Evolutionary conservation across 441 rosid genomes (phyloP).

Genomic region (Pelargonium fulgidum): DNA sequence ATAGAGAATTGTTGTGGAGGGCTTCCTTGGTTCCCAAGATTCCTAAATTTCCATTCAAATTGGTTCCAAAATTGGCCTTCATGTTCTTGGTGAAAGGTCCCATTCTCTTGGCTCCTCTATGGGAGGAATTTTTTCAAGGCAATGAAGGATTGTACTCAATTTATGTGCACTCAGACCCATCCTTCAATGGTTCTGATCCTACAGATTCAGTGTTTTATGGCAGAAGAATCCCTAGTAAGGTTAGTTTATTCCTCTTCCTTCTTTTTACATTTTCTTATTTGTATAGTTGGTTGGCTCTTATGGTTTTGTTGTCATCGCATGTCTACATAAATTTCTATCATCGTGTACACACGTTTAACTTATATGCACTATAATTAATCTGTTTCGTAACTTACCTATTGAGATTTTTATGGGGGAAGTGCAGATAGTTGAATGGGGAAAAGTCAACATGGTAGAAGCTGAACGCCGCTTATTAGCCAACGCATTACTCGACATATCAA

Average conservation of each 20-base stretch:
- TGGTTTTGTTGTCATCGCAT: no score
- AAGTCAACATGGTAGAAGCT: constrained; percentile 51
- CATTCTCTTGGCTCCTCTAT: constrained; percentile 33
- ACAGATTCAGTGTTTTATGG: not conserved
- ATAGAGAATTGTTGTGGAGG: no score
- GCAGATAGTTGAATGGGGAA: constrained; percentile 67
- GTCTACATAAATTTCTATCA: no score
- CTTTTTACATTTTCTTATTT: no score
- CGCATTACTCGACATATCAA: constrained; percentile 51
- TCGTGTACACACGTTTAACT: no score
- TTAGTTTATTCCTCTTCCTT: no score
- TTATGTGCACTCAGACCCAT: constrained; percentile 39
- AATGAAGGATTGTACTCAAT: constrained; percentile 41
- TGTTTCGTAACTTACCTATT: no score
- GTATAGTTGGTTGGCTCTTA: no score
- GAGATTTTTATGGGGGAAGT: not conserved
- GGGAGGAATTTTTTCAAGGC: constrained; percentile 55
- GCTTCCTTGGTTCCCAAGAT: no score
- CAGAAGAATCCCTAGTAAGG: not conserved
- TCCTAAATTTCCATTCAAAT: no score
- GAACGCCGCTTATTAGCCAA: constrained; percentile 69
- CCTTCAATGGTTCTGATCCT: not conserved
- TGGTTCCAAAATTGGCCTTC: not conserved
- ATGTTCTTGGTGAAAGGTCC: not conserved
- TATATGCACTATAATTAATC: no score